Evolutionary conservation across 257 asterid species (phyloP).

Genomic region (Lavandula angustifolia): DNA sequence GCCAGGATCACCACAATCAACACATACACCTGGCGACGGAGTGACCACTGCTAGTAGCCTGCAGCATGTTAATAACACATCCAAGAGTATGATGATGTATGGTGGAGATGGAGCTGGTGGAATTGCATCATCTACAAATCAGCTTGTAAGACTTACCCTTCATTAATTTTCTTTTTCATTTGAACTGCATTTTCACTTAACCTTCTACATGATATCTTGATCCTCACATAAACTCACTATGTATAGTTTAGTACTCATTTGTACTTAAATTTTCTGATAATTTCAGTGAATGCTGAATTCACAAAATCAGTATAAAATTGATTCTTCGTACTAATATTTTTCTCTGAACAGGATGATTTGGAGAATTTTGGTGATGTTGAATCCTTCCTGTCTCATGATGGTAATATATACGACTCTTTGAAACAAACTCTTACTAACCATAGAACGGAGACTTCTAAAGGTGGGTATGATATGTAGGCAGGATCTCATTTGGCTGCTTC

Average conservation of each 20-base stretch:
- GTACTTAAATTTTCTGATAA: constrained; percentile 8
- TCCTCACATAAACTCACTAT: background rate
- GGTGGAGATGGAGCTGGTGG: constrained; percentile 91
- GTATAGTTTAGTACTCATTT: background rate
- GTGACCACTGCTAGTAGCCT: constrained; percentile 74
- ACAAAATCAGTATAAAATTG: constrained; percentile 1
- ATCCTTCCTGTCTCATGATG: constrained; percentile 84
- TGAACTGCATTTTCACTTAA: constrained; percentile 12
- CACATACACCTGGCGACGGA: constrained; percentile 97
- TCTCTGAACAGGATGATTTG: constrained; percentile 74
- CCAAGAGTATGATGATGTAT: constrained; percentile 80
- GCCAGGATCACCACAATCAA: constrained; percentile 85
- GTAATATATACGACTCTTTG: constrained; percentile 72
- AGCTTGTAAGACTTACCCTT: constrained; percentile 59
- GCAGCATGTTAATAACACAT: constrained; percentile 68
- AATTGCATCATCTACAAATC: constrained; percentile 84
- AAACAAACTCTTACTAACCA: constrained; percentile 62
- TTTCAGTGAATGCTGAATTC: constrained; percentile 5
- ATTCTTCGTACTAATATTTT: background rate
- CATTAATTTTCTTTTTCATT: constrained; percentile 17
- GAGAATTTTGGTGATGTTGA: constrained; percentile 94
- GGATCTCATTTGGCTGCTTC: constrained; percentile 17
- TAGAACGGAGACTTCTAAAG: constrained; percentile 75
- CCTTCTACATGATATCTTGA: constrained; percentile 15
- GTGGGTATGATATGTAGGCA: constrained; percentile 40